Evolutionary conservation across 2,329 filamentous ascomycete species (phyloP).

Genomic region (Aspergillus sp.): DNA sequence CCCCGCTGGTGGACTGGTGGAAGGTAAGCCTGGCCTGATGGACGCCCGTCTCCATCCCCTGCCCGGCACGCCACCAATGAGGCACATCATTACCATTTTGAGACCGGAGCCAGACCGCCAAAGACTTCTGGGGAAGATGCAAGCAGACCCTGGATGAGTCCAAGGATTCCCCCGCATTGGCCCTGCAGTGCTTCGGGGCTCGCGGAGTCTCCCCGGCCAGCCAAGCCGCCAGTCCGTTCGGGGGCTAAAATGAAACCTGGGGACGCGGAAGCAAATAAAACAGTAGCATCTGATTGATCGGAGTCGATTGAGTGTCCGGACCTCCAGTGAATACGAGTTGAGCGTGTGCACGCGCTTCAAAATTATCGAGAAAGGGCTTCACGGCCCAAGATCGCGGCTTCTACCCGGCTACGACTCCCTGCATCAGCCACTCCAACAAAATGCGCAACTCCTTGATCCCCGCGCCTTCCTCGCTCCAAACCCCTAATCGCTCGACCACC

Average conservation of each 20-base stretch:
- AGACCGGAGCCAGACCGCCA: not conserved
- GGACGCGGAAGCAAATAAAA: too few relatives aligned
- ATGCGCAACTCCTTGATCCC: slow-evolving; percentile 24
- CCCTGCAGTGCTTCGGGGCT: not conserved
- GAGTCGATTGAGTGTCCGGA: not conserved
- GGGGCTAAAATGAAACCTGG: not conserved
- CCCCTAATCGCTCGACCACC: slow-evolving; percentile 23
- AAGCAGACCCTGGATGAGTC: not conserved
- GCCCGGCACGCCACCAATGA: not conserved
- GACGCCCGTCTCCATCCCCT: not conserved
- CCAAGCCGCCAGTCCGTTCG: not conserved
- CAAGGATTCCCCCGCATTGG: not conserved
- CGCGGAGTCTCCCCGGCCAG: slow-evolving; percentile 1
- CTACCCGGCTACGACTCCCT: slow-evolving; percentile 9
- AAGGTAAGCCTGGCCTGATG: not conserved
- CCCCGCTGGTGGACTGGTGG: slow-evolving; percentile 1
- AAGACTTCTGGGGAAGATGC: not conserved
- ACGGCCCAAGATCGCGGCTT: too few relatives aligned
- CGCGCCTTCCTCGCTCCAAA: slow-evolving; percentile 24
- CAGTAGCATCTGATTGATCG: not conserved
- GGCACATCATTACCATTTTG: not conserved
- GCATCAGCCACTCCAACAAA: slow-evolving; percentile 25
- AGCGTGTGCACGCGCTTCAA: not conserved
- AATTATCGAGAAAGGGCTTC: not conserved
- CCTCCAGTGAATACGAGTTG: not conserved